Base-by-base conservation (phyloP, 768 basidiomycete species). In the Tricholoma matsutake region DNA sequence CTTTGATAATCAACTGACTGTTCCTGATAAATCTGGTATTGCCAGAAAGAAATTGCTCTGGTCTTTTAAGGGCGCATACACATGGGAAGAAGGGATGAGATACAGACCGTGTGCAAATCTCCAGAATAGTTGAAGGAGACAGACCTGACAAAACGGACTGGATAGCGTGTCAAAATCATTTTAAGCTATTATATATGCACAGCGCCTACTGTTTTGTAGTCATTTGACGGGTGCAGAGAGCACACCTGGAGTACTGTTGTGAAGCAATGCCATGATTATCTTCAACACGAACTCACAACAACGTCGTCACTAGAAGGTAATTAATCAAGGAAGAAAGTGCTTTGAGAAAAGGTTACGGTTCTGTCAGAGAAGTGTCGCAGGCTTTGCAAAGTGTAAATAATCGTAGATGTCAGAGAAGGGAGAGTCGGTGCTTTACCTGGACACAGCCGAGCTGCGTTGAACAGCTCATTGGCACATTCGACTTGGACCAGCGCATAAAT, bases 1-100 rank as follows among this genome's bases (percentile, higher is more conserved):
- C 14, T 47, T 28, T 9, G 31, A 60, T 18, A 31, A 55, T 6
- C 20, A 22, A 65, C 74, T 60, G 59, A 90, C 92, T 83, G 86
- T 76, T 94, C 92, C 73, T 94, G 92, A 63, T 91, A 89, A 55
- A 87, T 83, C 68, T 94, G 92, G 71, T 94, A 94, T 71, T 92
- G 90, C 92, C 92, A 94, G 71, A 94, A 94, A 3, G 92, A 90
- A 60, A 94, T 83, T 4, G 92, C 91, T 20, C 91, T 92, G 32
- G 16, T 31, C 49, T 20, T 49, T 47, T 54, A 25, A 31, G 28
- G 37, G 31, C 56, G 52, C 41, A 29, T 34, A 62, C 16, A 10
- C 39, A 25, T 52, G 11, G 14, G 18, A 56, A 31, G 14, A 32
- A 54, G 61, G 49, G 20, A 47, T 16, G 47, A 16, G 16, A 29